Percentiles rank a stretch among this genome's conserved stretches.
Conservation (phyloP, 2,329 filamentous ascomycete species). For the Aspergillus caelatus region DNA sequence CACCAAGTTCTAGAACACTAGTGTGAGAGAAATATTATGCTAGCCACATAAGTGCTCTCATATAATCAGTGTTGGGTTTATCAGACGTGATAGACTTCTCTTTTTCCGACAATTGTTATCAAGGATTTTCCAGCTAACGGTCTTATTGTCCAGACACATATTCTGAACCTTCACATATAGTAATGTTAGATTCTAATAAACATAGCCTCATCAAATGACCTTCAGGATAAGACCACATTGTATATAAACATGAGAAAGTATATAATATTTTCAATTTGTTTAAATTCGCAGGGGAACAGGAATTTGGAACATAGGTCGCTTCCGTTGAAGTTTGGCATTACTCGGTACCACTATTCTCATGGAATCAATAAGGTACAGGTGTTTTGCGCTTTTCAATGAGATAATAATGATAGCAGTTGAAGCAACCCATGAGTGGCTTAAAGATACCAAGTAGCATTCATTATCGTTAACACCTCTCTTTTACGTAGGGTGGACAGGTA, state of each 20-base stretch:
- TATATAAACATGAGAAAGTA: background rate
- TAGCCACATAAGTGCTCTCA: background rate
- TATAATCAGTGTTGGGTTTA: background rate
- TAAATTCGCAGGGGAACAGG: background rate
- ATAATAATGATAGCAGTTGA: background rate
- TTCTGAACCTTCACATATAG: background rate
- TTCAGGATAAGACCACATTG: background rate
- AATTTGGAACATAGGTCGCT: background rate
- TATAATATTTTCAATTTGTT: background rate
- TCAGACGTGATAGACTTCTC: background rate
- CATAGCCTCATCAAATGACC: background rate
- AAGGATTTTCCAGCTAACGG: background rate
- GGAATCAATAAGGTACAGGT: background rate
- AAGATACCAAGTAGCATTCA: background rate
- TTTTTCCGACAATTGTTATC: background rate
- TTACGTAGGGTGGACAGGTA: background rate
- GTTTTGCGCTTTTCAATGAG: background rate
- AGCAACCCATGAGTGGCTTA: background rate
- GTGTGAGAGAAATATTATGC: background rate
- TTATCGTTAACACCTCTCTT: background rate
- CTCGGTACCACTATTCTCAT: background rate
- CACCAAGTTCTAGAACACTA: background rate
- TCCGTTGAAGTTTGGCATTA: background rate
- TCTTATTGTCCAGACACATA: background rate
- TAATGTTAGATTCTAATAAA: background rate